Conservation (phyloP, 164 flowering plant species). For the Magnolia officinalis region DNA sequence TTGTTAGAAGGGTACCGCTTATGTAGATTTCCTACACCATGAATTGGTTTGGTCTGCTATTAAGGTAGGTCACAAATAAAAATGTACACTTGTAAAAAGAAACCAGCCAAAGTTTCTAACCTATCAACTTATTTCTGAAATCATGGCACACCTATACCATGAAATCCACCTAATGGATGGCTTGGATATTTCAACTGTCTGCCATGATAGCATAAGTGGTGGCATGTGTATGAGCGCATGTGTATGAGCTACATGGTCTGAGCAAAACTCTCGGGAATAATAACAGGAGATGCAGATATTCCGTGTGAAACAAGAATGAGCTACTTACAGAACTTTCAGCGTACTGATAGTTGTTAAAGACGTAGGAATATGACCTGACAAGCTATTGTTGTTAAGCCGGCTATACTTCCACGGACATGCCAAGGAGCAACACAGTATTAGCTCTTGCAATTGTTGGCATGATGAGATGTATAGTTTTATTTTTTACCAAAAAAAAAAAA, state of each 20-base stretch:
- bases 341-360: conserved; percentile 48
- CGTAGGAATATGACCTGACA: conserved; percentile 53
- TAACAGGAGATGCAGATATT: not conserved
- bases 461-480: not conserved
- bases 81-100: not conserved
- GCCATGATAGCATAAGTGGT: too few species aligned
- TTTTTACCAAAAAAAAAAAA: too few species aligned
- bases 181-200: too few species aligned
- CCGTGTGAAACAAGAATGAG: not conserved
- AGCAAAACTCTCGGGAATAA: not conserved
- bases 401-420: conserved; percentile 43
- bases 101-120: too few species aligned
- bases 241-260: too few species aligned
- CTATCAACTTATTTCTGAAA: too few species aligned
- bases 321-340: conserved; percentile 62
- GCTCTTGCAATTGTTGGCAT: not conserved
- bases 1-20: too few species aligned
- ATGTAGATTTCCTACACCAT: too few species aligned
- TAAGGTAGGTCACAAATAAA: not conserved
- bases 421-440: conserved; percentile 9
- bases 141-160: too few species aligned
- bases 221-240: too few species aligned
- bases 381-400: conserved; percentile 68
- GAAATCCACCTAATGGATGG: too few species aligned
- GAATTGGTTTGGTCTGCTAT: too few species aligned